A percentile compares a stretch with the other conserved stretches of the same genome.
Evolutionary conservation across 495 filamentous ascomycete genomes (phyloP).

Genomic region (Chaetomium fimeti): DNA sequence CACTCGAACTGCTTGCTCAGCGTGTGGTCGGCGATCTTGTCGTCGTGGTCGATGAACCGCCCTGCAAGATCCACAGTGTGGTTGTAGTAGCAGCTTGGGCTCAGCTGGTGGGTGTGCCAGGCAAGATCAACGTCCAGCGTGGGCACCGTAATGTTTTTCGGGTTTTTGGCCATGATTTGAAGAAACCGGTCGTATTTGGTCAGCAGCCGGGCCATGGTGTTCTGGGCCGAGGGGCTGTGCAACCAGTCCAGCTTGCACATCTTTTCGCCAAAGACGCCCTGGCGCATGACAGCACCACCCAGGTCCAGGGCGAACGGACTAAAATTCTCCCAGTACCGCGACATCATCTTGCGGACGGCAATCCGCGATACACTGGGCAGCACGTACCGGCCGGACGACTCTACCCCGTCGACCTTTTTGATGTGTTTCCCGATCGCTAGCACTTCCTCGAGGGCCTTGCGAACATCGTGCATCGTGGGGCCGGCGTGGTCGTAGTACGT

Average conservation of each 20-base stretch:
- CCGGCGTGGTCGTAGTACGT: too few species aligned
- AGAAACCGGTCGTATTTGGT: conserved; percentile 71
- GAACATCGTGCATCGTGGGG: conserved; percentile 46
- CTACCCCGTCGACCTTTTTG: conserved; percentile 32
- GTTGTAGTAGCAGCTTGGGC: conserved; percentile 60
- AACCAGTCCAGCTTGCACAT: conserved; percentile 80
- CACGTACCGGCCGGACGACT: conserved; percentile 15
- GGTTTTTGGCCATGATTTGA: conserved; percentile 57
- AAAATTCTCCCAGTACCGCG: conserved; percentile 74
- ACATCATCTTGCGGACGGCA: conserved; percentile 70
- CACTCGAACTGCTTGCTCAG: conserved; percentile 67
- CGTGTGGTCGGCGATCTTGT: conserved; percentile 68
- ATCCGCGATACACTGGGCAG: conserved; percentile 41
- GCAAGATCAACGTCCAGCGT: conserved; percentile 86
- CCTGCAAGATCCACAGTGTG: conserved; percentile 45
- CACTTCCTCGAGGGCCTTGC: conserved; percentile 44
- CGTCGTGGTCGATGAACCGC: conserved; percentile 79
- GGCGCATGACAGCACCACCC: conserved; percentile 73
- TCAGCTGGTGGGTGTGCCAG: conserved; percentile 74
- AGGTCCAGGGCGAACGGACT: conserved; percentile 72
- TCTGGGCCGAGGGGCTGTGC: conserved; percentile 59
- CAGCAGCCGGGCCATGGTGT: conserved; percentile 67
- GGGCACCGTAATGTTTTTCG: conserved; percentile 62
- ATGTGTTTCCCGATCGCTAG: conserved; percentile 34
- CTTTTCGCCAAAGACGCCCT: conserved; percentile 77